These are phyloP conservation scores for Venturia nashicola DNA, from an alignment of 2,329 filamentous ascomycete species.

Conservation along the genomic window DNA sequence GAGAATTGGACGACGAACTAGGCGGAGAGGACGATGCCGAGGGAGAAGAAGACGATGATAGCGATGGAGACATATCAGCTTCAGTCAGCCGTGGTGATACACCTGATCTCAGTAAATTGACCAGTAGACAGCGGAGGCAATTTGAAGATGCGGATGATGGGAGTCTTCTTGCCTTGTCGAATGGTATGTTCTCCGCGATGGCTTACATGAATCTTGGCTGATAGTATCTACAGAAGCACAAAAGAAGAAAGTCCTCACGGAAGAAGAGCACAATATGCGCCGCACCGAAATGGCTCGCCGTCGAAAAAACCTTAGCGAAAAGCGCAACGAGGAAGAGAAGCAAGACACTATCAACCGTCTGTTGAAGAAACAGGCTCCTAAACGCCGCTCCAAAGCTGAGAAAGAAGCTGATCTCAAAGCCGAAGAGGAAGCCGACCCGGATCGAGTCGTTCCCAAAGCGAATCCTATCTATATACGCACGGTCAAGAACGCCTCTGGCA, in stretches of 20 bases:
- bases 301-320: slow-evolving; percentile 62
- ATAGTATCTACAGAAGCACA: slow-evolving; percentile 42
- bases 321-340: slow-evolving; percentile 70
- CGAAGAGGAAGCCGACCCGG: slow-evolving; percentile 38
- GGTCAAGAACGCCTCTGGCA: slow-evolving; percentile 55
- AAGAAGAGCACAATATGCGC: slow-evolving; percentile 61
- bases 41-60: slow-evolving; percentile 25
- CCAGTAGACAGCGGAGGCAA: slow-evolving; percentile 53
- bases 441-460: slow-evolving; percentile 35
- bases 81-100: slow-evolving; percentile 43
- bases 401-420: slow-evolving; percentile 22
- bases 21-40: slow-evolving; percentile 19
- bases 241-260: slow-evolving; percentile 60
- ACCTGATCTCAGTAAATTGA: slow-evolving; percentile 54
- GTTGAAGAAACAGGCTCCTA: slow-evolving; percentile 73
- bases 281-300: slow-evolving; percentile 62
- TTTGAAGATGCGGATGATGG: slow-evolving; percentile 38
- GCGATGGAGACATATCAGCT: slow-evolving; percentile 40
- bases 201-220: slow-evolving; percentile 10
- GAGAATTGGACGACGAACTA: slow-evolving; percentile 23
- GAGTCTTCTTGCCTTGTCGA: slow-evolving; percentile 39
- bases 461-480: slow-evolving; percentile 56
- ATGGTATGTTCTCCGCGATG: slow-evolving; percentile 28
- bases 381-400: slow-evolving; percentile 40
- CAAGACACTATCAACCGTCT: slow-evolving; percentile 83